A percentile compares a stretch with the other conserved stretches of the same genome.
Evolutionary conservation across 139 green algal genomes (phyloP).

Genomic region (Zygnema circumcarinatum): DNA sequence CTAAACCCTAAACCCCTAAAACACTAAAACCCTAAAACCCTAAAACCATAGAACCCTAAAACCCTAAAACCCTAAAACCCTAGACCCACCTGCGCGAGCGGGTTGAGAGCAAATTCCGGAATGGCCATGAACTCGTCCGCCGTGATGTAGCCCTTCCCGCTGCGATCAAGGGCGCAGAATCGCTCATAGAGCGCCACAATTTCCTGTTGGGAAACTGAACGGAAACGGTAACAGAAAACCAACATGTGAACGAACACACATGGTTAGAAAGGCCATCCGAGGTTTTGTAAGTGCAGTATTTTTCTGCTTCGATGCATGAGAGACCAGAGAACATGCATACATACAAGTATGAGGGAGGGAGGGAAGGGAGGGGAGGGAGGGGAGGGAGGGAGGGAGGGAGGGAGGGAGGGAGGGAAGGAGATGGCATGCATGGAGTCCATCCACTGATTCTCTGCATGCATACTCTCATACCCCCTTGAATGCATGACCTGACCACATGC

Average conservation of each 20-base stretch:
- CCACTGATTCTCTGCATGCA: not conserved
- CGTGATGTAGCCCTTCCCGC: constrained; percentile 90
- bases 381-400: not conserved
- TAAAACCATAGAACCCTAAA: too few relatives aligned
- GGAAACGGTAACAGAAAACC: not conserved
- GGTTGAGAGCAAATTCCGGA: constrained; percentile 95
- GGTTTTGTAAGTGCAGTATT: too few relatives aligned
- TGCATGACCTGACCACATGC: too few relatives aligned
- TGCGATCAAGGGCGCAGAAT: constrained; percentile 87
- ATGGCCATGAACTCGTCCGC: constrained; percentile 88
- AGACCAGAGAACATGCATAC: not conserved
- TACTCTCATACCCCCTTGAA: too few relatives aligned
- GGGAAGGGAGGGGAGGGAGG: not conserved
- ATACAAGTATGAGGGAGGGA: not conserved
- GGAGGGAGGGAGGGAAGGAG: not conserved
- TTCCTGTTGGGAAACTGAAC: constrained; percentile 68
- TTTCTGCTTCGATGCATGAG: not conserved
- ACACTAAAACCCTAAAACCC: too few relatives aligned
- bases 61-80: too few relatives aligned
- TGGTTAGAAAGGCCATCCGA: not conserved
- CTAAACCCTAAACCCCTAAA: too few relatives aligned
- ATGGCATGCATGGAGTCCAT: not conserved
- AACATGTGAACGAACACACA: not conserved
- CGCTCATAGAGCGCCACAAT: constrained; percentile 88
- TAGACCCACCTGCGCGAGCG: constrained; percentile 69